Conservation (phyloP, 129 eudicot genomes). For the Sambucus nigra region DNA sequence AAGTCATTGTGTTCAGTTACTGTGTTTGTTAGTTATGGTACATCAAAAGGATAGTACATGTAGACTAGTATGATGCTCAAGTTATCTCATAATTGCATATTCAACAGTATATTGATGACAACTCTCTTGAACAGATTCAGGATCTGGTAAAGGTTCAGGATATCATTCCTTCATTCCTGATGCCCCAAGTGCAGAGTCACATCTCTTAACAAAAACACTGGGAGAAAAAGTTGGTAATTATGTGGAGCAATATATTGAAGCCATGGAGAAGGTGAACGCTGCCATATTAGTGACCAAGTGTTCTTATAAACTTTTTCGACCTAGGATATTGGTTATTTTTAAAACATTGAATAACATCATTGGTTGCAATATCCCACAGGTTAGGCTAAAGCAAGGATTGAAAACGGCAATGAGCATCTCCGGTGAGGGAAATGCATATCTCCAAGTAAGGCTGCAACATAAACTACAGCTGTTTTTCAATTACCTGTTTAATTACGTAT, state of each 20-base stretch:
- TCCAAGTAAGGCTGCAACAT: constrained; percentile 43
- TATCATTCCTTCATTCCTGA: constrained; percentile 76
- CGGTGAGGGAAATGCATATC: constrained; percentile 87
- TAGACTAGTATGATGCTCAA: no score
- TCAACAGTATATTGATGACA: neutral
- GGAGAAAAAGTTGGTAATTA: constrained; percentile 63
- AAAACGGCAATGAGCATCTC: constrained; percentile 75
- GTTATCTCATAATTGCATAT: neutral
- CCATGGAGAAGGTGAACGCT: constrained; percentile 78
- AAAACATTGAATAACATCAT: constrained; percentile 4
- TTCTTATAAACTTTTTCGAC: constrained; percentile 1
- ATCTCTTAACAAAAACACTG: constrained; percentile 48
- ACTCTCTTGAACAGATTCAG: constrained; percentile 27
- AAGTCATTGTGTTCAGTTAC: no score
- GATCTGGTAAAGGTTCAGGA: constrained; percentile 54
- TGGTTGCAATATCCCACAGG: constrained; percentile 30
- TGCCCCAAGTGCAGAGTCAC: constrained; percentile 63
- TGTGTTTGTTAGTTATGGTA: neutral
- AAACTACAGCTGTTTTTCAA: constrained; percentile 2
- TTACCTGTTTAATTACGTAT: neutral
- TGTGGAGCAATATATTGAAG: constrained; percentile 74
- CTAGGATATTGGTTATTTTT: neutral
- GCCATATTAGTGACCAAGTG: constrained; percentile 9
- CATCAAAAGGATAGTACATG: no score
- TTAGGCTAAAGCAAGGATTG: constrained; percentile 85